Evolutionary conservation across 2,329 filamentous ascomycete species (phyloP), one percentile per base, ranked within the genome.

Genomic region (Bimuria novae-zelandiae): DNA sequence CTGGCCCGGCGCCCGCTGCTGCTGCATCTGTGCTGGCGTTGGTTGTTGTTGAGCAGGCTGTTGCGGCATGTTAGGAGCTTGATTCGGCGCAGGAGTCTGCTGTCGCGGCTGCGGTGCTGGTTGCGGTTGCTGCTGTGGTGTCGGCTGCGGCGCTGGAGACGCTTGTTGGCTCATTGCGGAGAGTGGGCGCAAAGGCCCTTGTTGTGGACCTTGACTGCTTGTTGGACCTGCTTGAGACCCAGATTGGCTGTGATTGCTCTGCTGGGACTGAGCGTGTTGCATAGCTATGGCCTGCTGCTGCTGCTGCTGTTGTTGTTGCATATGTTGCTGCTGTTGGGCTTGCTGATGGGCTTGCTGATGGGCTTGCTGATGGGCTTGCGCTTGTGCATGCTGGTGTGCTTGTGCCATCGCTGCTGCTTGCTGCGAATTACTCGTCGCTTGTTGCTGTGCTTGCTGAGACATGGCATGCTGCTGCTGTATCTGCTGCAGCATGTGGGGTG

Each of bases 201-300:
- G 44, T 33, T 47, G 72, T 48, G 68, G 69, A 23, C 69, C 64
- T 57, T 73, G 70, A 17, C 65, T 65, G 23, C 67, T 68, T 27
- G 65, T 61, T n/a, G 68, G 69, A 7, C 69, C 70, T 14, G 68
- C 72, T 50, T 72, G 75, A 6, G 73, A 71, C 2, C 72, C 74
- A 10, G 72, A 64, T 56, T 79, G 77, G 27, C 78, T 76, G 46
- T 75, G 76, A 51, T 80, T 80, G 54, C 78, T 80, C 47, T 75
- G 73, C 62, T 80, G 78, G 0, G 77, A 80, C 29, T 75, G 73
- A 1, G 71, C 78, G 51, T 80, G 78, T 55, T 80, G 77, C 78
- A 80, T 76, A 2, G 72, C 70, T 49, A 74, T 71, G 16, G 74
- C 67, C 52, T 77, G 76, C 51, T 75, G 72, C 22, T 75, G 75